Evolutionary conservation across 306 rosid species (phyloP), one percentile per base, ranked within the genome.

Genomic region (Lithocarpus polystachyus): DNA sequence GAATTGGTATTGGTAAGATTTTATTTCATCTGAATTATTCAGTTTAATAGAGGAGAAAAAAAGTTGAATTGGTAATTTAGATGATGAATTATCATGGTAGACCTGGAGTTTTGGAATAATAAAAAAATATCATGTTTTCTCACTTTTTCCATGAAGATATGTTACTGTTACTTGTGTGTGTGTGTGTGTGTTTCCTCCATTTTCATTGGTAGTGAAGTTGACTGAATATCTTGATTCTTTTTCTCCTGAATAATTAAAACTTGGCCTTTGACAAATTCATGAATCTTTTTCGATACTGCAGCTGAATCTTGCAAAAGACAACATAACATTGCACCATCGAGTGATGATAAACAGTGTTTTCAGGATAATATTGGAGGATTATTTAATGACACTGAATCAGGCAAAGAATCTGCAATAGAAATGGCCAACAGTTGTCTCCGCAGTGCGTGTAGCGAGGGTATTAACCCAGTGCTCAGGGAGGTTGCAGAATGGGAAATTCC

Each of bases 1-100:
- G 99, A n/a, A 96, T 96, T 75, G 99, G 99, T 79, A 96, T 96
- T 74, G 99, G 99, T 96, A 86, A 93, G 97, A 43, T 48, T 20
- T 54, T 33, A 6, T 37, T 2, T 65, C 45, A 14, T 40, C 33
- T 23, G 77, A 24, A 68, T 17, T 80, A 48, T 82, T 64, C 48
- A 76, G 48, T 73, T 53, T 67, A 31, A 54, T 53, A 56, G 62
- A 43, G 45, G 5, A 13, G 31, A 56, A 26, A 23, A 3, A 71
- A 4, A 8, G 26, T 14, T 57, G 26, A 35, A 20, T 48, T 22
- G 15, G 71, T 28, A 70, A 37, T 56, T 60, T 40, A 29, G 68
- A 59, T 9, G 17, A 23, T 59, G 31, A 22, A 22, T 59, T 59
- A n/a, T 59, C 31, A 59, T 22, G 14, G 12, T 57, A 57, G 15